Base-by-base conservation (phyloP, 2,329 filamentous ascomycete species). In the Penicillium sclerotiorum region DNA sequence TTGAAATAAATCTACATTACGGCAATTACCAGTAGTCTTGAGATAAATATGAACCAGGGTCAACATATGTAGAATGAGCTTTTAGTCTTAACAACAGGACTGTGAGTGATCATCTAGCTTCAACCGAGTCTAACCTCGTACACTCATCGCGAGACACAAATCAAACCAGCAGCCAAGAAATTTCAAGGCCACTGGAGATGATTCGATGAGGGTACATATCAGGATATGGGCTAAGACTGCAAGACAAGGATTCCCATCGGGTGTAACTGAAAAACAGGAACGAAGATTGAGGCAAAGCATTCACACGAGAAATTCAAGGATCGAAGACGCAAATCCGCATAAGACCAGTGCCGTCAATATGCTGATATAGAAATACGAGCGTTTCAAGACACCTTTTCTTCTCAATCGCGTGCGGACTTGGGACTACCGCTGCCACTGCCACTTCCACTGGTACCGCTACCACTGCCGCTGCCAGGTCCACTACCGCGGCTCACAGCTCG, bases 401-500 rank as follows among this genome's bases (percentile, higher is more conserved):
- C 57, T 57, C 68, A 71, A 45, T 67, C 70, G 45, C 63, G 64
- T 13, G 60, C 61, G 52, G 71, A 73, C 50, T 63, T 65, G 20
- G 73, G 73, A 58, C 72, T 75, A 46, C 65, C 69, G 50, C 64
- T 71, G 41, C 70, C 70, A 57, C 72, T 74, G 33, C 68, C 60
- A 53, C 60, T 69, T 44, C 68, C 69, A 46, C 65, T 39, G 27
- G 36, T 27, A 23, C 39, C 47, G 40, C 47, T 49, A 8, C 40
- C 70, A 45, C 68, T 63, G 61, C 74, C 64, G 62, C 76, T 73
- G 55, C 75, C 68, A 65, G 65, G 65, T 39, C 76, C 77, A 55
- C 78, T 80, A 42, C 73, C 76, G 52, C 76, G 74, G 62, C 77
- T 80, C 42, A 71, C 76, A 28, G 64, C 67, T 57, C 70, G 64